Evolutionary conservation across 352 stramenopile genomes (phyloP), one percentile per base, ranked within the genome.

Genomic region (Stramenopiles sp.): DNA sequence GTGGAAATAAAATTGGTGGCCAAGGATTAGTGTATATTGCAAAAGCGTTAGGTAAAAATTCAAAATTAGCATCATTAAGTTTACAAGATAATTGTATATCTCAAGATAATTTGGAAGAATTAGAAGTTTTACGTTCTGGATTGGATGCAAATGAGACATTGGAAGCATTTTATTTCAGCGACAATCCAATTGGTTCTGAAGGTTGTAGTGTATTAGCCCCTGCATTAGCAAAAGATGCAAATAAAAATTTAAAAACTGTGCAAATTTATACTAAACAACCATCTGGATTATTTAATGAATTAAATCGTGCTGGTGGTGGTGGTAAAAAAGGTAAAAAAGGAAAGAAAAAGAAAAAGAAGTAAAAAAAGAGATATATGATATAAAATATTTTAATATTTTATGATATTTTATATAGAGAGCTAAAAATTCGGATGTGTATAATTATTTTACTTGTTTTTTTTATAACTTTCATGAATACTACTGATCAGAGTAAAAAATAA

Each of bases 1-100:
- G 85, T 63, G 84, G 86, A 65, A 92, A 92, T 81, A 81, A 83
- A 31, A 91, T 92, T 80, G 85, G 86, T 29, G 87, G 91, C 79
- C 83, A 79, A 20, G 88, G 88, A 23, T 87, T 79, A 0, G 81
- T 89, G 32, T 84, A 84, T 31, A 73, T 92, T 13, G 87, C 88
- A 27, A 83, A 90, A 30, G 88, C 86, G 7, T 81, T 92, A 1
- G 90, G 90, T 73, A 87, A 86, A 74, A 86, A 92, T 79, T 13
- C 30, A 13, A 76, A 76, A 13, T 76, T 76, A 20, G 13, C 30
- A 4, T 76, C 65, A 31, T 13, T 76, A 76, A 76, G 31, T 20
- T 76, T 76, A 13, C 65, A 76, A 13, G 65, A 76, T 33, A 76
- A 76, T 76, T 53, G 38, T 13, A 53, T 53, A 13, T 53, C 38